Evolutionary conservation across 108 stramenopile species (phyloP).

Genomic region (Conticribra guillardii): DNA sequence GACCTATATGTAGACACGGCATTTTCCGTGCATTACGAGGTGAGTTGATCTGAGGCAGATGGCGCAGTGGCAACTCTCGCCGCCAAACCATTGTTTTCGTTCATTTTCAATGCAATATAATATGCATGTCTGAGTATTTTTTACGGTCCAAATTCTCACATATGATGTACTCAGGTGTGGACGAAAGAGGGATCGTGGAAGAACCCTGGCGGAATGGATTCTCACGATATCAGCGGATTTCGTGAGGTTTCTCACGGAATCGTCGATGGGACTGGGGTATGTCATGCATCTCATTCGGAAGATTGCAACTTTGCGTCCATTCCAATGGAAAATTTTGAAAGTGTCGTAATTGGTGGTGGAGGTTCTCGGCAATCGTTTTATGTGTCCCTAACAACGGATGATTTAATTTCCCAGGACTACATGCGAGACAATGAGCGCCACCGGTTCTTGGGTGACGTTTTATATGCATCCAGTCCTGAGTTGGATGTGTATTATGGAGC

Average conservation of each 20-base stretch:
- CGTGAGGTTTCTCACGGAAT: constrained; percentile 20
- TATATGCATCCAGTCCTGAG: constrained; percentile 19
- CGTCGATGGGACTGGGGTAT: constrained; percentile 18
- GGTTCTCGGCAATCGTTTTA: constrained; percentile 18
- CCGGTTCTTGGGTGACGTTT: constrained; percentile 1
- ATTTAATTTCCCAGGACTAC: constrained; percentile 26
- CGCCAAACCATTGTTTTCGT: too few species aligned
- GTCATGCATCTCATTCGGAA: constrained; percentile 1
- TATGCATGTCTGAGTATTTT: too few species aligned
- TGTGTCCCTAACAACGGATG: constrained; percentile 18
- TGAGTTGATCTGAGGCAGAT: too few species aligned
- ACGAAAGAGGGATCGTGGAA: constrained; percentile 25
- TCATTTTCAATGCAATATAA: too few species aligned
- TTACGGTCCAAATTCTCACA: too few species aligned
- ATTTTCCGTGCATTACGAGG: constrained; percentile 22
- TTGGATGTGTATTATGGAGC: constrained; percentile 22
- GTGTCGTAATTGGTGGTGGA: background rate
- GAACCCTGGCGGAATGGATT: background rate
- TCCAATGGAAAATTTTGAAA: constrained; percentile 15
- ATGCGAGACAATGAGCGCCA: background rate
- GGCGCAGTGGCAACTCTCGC: too few species aligned
- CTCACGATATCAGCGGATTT: constrained; percentile 3
- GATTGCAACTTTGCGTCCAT: constrained; percentile 23
- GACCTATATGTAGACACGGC: constrained; percentile 29
- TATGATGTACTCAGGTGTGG: too few species aligned